Conservation (phyloP, 73 alveolate genomes). For the Tetrahymena borealis region DNA sequence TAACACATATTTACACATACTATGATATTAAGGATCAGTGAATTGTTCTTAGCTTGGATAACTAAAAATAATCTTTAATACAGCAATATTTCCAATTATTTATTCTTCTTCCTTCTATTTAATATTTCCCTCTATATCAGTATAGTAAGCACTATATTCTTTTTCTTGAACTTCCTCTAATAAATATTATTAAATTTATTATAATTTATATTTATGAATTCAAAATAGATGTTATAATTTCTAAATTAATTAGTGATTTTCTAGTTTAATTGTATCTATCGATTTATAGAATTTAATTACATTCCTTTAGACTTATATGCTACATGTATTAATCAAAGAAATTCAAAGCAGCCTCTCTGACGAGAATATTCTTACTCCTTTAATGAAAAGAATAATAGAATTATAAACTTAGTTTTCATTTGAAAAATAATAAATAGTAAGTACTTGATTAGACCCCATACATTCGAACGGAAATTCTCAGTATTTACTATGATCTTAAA, state of each 20-base stretch:
- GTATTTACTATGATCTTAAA: neutral
- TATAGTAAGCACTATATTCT: neutral
- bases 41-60: conserved; percentile 24
- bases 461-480: neutral
- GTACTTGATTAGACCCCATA: neutral
- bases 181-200: neutral
- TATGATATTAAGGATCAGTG: neutral
- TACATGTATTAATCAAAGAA: neutral
- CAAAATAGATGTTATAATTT: too few relatives aligned
- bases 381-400: neutral
- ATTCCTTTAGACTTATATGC: neutral
- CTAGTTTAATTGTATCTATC: too few relatives aligned
- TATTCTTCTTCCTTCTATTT: conserved; percentile 11
- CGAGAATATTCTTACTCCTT: neutral
- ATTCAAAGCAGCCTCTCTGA: neutral
- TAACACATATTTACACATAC: conserved; percentile 13
- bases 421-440: neutral
- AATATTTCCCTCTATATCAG: neutral
- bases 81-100: conserved; percentile 28
- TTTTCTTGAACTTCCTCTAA: neutral
- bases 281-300: too few relatives aligned
- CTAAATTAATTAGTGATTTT: too few relatives aligned
- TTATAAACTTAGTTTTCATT: neutral
- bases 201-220: too few relatives aligned
- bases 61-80: conserved; percentile 12